Evolutionary conservation across 495 filamentous ascomycete species (phyloP), one percentile per base, ranked within the genome.

Genomic region (Apiosordaria backusii): DNA sequence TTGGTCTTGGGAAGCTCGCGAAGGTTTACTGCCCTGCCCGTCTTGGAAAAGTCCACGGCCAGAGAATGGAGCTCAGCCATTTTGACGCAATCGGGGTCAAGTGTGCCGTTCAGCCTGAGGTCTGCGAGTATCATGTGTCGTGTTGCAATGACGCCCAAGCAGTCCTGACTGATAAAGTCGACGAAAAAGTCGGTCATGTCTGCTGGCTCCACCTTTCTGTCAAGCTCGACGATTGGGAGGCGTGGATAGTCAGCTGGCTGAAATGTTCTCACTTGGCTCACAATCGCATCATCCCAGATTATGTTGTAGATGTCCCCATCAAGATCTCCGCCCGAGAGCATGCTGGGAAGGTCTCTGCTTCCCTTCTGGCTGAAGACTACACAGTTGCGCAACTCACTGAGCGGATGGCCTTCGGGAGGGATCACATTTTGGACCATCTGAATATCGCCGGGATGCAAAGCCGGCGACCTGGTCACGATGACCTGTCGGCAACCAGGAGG

Each of bases 21-120:
- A n/a, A 79, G 27, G 61, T 81, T 72, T 19, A 93, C 91, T 0
- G 88, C 82, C 26, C 86, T 84, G 0, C 92, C 92, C 0, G 89
- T 88, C 72, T 96, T 95, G 1, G 88, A 90, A 68, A 89, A 96
- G 74, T 96, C 92, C 1, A 96, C 92, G 0, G 90, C 91, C 0
- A 81, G 88, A 0, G 91, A 95, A 62, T 89, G 87, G 71, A 95
- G 75, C 62, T 85, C 80, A 3, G 92, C 90, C 1, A 96, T 79
- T 15, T 74, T 76, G 18, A 86, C 74, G 63, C 91, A 94, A 29
- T 86, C 79, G 0, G 68, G 65, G 65, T 90, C 74, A 0, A 78
- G 73, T 0, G 89, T 87, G 0, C 92, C 92, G 0, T 62, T 22
- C 0, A 55, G n/a, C 26, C 75, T 72, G 65, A 85, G 80, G 73